Base-by-base conservation (phyloP, 495 filamentous ascomycete genomes). In the Oidiodendron maius region DNA sequence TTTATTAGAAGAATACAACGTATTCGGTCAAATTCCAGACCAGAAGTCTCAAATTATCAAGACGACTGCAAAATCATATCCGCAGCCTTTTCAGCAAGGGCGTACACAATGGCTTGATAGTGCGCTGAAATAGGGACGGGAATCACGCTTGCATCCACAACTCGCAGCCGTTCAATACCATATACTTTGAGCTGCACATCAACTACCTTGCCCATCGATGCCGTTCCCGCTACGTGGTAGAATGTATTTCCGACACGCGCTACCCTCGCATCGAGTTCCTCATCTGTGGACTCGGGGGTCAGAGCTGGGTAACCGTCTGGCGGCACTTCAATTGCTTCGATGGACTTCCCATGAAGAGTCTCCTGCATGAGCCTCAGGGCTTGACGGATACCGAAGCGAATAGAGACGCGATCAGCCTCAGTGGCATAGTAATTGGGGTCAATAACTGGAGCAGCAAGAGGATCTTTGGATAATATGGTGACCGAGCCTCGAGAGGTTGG, bases 351-450 rank as follows among this genome's bases (percentile, higher is more conserved):
- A 2, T 16, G 26, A 20, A 32, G 26, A 13, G 43, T 25, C 13
- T 30, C 43, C 9, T 45, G 43, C 43, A 45, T 45, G n/a, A 35
- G 32, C 17, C 4, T 18, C 4, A 45, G 17, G 8, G 12, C 36
- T 20, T 12, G 2, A 20, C n/a, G 15, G 1, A n/a, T 30, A 17
- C 13, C 9, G 18, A 30, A 6, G 12, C 18, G 15, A 3, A 45
- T 15, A 18, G 22, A 30, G 12, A 20, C 21, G 1, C 12, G 24
- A n/a, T 45, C 43, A 6, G 57, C 51, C 25, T 61, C 66, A 0
- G 67, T 75, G 1, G 49, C 58, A 40, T 63, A 64, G 40, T 68
- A 72, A 38, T 74, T 69, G 1, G 71, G 68, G 48, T 75, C 65
- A 17, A 74, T 61, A 8, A 65, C 12, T 0, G 73, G 71, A 0